Conservation (phyloP, 352 stramenopile species). For the Phytophthora tentaculata region DNA sequence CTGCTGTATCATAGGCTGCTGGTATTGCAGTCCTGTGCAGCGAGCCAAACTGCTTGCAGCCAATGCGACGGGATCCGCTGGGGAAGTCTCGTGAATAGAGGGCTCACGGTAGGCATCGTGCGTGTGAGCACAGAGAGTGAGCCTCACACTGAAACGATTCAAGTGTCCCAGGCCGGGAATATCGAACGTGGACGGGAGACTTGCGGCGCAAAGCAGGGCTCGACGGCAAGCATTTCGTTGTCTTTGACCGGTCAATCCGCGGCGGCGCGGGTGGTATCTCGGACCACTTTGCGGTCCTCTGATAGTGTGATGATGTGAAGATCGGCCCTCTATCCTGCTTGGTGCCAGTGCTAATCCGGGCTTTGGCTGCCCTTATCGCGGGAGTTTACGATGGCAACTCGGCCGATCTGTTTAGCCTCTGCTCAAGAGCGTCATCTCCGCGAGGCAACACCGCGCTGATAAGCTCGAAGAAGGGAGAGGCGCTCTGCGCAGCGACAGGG, state of each 20-base stretch:
- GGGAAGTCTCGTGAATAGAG: conserved; percentile 14
- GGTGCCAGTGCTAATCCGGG: conserved; percentile 8
- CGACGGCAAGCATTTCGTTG: background rate
- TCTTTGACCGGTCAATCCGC: conserved; percentile 3
- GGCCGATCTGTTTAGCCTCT: conserved; percentile 27
- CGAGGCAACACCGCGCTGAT: conserved; percentile 20
- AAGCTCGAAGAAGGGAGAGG: conserved; percentile 23
- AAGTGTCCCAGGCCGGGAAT: conserved; percentile 36
- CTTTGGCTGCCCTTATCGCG: background rate
- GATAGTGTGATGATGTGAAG: background rate
- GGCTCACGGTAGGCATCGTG: conserved; percentile 4
- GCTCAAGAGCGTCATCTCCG: conserved; percentile 32
- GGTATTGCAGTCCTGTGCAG: background rate
- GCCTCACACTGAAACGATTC: conserved; percentile 35
- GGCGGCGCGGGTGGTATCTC: conserved; percentile 4
- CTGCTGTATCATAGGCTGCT: background rate
- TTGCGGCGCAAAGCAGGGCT: conserved; percentile 23
- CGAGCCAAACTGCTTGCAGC: background rate
- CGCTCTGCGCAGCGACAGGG: conserved; percentile 29
- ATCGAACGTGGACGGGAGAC: conserved; percentile 29
- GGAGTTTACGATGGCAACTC: conserved; percentile 15
- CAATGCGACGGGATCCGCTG: conserved; percentile 23
- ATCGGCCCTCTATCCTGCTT: conserved; percentile 5
- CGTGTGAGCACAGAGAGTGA: conserved; percentile 32
- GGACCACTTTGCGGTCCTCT: background rate